Conservation (phyloP, 352 stramenopile species). For the Aphanomyces invadans region DNA sequence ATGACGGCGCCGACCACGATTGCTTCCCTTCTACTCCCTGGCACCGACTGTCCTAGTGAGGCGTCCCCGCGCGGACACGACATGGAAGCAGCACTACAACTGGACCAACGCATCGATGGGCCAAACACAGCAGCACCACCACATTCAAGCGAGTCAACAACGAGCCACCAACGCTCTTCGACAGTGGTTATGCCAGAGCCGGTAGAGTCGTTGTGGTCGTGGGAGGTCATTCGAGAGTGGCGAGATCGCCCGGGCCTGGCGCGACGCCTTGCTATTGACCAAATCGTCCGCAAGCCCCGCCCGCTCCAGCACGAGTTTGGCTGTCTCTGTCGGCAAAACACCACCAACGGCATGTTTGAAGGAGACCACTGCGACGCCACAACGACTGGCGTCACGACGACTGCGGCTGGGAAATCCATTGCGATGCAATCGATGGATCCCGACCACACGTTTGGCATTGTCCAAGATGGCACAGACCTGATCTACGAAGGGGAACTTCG, state of each 20-base stretch:
- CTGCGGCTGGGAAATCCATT: not conserved
- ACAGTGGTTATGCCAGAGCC: too few relatives aligned
- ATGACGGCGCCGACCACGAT: too few relatives aligned
- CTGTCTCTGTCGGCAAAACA: not conserved
- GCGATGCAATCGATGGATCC: conserved; percentile 7
- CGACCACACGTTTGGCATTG: conserved; percentile 3
- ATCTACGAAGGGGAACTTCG: conserved; percentile 19
- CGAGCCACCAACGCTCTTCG: too few relatives aligned
- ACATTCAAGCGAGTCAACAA: too few relatives aligned
- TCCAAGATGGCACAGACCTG: not conserved
- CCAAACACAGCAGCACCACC: too few relatives aligned
- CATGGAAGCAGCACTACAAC: too few relatives aligned
- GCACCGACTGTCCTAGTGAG: too few relatives aligned
- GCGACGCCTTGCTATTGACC: not conserved
- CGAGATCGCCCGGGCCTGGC: not conserved
- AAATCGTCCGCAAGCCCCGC: not conserved
- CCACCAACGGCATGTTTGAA: conserved; percentile 20
- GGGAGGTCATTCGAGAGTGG: conserved; percentile 9
- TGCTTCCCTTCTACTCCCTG: too few relatives aligned
- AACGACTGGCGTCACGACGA: conserved; percentile 10
- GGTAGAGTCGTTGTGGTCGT: too few relatives aligned
- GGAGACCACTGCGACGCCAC: not conserved
- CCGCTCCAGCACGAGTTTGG: not conserved
- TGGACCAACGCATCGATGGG: too few relatives aligned
- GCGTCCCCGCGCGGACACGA: too few relatives aligned